Conservation (phyloP, 345 rosid species). For the Camelina sativa region DNA sequence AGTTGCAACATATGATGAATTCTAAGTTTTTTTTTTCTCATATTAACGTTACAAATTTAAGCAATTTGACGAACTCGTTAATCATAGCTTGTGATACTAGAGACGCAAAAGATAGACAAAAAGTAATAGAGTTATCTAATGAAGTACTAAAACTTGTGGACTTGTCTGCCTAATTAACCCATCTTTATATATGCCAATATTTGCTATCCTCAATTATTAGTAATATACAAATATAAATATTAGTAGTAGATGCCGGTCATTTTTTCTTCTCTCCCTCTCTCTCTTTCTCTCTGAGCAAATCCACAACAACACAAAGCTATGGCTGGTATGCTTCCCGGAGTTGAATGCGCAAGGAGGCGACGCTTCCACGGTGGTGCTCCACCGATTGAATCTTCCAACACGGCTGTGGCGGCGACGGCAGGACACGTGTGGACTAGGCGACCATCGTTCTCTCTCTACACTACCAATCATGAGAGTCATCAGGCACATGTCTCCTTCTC, state of each 20-base stretch:
- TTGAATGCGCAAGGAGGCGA: conserved; percentile 80
- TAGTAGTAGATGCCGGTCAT: conserved; percentile 1
- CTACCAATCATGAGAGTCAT: conserved; percentile 55
- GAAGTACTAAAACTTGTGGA: conserved; percentile 1
- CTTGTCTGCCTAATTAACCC: conserved; percentile 21
- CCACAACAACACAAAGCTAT: conserved; percentile 43
- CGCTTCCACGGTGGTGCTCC: conserved; percentile 64
- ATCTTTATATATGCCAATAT: neutral
- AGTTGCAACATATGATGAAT: neutral
- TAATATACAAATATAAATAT: conserved; percentile 21
- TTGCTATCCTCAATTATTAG: conserved; percentile 34
- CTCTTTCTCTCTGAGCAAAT: conserved; percentile 8
- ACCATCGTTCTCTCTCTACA: conserved; percentile 62
- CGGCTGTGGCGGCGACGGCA: neutral
- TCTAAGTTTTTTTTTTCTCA: neutral
- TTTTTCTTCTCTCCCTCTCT: neutral
- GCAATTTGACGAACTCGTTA: neutral
- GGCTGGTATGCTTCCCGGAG: conserved; percentile 94
- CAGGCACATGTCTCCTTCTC: conserved; percentile 41
- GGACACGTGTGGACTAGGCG: conserved; percentile 52
- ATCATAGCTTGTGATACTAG: neutral
- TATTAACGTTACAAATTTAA: neutral
- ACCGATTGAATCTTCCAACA: conserved; percentile 46
- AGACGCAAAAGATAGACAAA: neutral
- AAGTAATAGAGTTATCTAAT: conserved; percentile 8